phyloP scores from a whole-genome alignment of 257 asterid genomes.

The Ballota nigra region DNA sequence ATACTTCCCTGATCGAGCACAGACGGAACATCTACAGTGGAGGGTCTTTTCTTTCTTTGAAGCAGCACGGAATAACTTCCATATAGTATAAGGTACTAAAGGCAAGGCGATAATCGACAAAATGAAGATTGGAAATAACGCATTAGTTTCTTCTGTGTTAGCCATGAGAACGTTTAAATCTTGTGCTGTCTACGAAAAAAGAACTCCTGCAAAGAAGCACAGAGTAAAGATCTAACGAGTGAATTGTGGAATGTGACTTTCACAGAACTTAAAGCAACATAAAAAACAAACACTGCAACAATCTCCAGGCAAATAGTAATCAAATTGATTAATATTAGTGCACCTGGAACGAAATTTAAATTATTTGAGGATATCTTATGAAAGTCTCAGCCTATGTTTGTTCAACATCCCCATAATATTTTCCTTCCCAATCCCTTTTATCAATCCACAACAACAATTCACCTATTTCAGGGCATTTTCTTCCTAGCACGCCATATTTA shows the following conservation, averaged over 20 bases:
- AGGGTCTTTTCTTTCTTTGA: constrained; percentile 59
- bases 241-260: background rate
- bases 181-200: constrained; percentile 15
- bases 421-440: background rate
- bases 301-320: background rate
- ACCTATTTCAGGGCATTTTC: background rate
- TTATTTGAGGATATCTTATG: background rate
- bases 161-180: constrained; percentile 53
- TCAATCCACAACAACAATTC: background rate
- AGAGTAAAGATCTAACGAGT: background rate
- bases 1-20: constrained; percentile 74
- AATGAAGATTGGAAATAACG: constrained; percentile 83
- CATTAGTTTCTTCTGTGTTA: constrained; percentile 72
- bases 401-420: background rate
- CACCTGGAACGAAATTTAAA: background rate
- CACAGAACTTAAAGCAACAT: constrained; percentile 11
- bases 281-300: background rate
- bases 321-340: background rate
- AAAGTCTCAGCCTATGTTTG: background rate
- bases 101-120: constrained; percentile 81
- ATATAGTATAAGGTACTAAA: constrained; percentile 79
- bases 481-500: background rate
- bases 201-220: constrained; percentile 46
- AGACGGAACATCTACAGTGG: constrained; percentile 85
- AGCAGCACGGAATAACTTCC: constrained; percentile 64